Percentiles rank a stretch among this genome's conserved stretches.
Evolutionary conservation across 805 yeast species (phyloP).

Genomic region (Cyberlindnera saturnus): DNA sequence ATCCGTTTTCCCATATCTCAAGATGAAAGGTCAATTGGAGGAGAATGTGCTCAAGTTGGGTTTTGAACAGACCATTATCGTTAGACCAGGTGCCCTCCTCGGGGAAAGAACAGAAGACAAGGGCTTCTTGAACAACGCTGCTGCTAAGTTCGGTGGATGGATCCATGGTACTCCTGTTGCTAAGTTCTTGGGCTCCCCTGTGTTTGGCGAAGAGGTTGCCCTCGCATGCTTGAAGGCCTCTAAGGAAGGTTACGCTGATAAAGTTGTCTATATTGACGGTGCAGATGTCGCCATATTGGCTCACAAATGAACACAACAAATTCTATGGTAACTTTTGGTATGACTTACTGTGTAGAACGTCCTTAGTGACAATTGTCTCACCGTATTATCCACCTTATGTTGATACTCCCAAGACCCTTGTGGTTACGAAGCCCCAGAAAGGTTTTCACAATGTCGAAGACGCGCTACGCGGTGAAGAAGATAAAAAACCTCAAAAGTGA

Average conservation of each 20-base stretch:
- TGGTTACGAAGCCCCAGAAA: too few relatives aligned
- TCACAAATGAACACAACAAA: background rate
- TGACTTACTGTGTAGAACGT: too few relatives aligned
- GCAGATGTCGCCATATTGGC: constrained; percentile 17
- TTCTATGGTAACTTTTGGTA: too few relatives aligned
- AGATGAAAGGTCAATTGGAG: constrained; percentile 74
- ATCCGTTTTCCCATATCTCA: constrained; percentile 56
- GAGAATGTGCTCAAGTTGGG: constrained; percentile 53
- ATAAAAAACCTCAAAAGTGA: too few relatives aligned
- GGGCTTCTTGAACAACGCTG: constrained; percentile 30
- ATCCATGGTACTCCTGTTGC: constrained; percentile 31
- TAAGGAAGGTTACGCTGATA: constrained; percentile 16
- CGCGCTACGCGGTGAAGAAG: too few relatives aligned
- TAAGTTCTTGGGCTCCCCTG: constrained; percentile 35
- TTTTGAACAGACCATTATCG: constrained; percentile 67
- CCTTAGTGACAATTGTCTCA: background rate
- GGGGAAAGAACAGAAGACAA: constrained; percentile 51
- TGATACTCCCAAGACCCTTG: too few relatives aligned
- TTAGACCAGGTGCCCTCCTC: constrained; percentile 70
- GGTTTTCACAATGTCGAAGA: too few relatives aligned
- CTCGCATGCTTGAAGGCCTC: constrained; percentile 40
- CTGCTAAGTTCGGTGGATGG: constrained; percentile 22
- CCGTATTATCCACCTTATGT: background rate
- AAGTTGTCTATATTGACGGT: constrained; percentile 26
- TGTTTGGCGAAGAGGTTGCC: constrained; percentile 64